These are phyloP conservation scores for Neonectria punicea DNA, from an alignment of 2,329 filamentous ascomycete genomes.

Conservation along the genomic window DNA sequence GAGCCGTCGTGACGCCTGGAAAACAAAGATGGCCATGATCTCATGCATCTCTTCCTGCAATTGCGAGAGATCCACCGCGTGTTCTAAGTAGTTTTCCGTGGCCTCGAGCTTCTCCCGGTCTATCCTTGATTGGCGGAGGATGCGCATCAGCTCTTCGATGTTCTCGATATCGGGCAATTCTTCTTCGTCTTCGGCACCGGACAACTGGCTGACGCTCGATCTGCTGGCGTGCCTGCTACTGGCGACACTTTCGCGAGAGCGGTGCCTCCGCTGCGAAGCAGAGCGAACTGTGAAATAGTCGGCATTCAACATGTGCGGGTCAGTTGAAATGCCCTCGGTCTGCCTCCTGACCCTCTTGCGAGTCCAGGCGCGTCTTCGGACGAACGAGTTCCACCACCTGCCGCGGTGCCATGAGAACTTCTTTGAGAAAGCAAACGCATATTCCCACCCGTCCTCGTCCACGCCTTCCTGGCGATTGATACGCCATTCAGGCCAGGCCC, in stretches of 20 bases:
- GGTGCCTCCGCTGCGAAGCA: conserved; percentile 53
- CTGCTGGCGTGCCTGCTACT: conserved; percentile 49
- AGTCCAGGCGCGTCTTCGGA: conserved; percentile 89
- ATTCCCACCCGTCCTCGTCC: conserved; percentile 95
- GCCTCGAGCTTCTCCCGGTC: conserved; percentile 92
- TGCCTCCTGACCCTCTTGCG: conserved; percentile 77
- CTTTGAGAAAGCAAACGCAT: conserved; percentile 86
- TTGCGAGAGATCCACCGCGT: conserved; percentile 81
- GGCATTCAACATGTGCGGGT: conserved; percentile 74
- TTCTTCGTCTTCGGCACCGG: conserved; percentile 59
- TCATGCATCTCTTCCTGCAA: conserved; percentile 82
- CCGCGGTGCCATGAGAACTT: conserved; percentile 87
- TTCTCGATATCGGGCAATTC: conserved; percentile 70
- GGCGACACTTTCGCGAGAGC: conserved; percentile 47
- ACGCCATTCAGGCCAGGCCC: conserved; percentile 77
- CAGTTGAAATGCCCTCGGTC: conserved; percentile 54
- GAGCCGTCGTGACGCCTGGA: conserved; percentile 85
- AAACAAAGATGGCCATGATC: conserved; percentile 88
- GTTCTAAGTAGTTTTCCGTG: conserved; percentile 81
- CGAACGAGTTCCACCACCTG: conserved; percentile 94
- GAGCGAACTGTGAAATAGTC: conserved; percentile 84
- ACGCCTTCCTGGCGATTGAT: conserved; percentile 76
- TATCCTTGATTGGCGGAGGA: conserved; percentile 76
- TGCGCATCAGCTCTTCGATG: conserved; percentile 74
- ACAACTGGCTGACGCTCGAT: conserved; percentile 50